Evolutionary conservation across 2,329 filamentous ascomycete genomes (phyloP).

Genomic region (Coniochaeta sp.): DNA sequence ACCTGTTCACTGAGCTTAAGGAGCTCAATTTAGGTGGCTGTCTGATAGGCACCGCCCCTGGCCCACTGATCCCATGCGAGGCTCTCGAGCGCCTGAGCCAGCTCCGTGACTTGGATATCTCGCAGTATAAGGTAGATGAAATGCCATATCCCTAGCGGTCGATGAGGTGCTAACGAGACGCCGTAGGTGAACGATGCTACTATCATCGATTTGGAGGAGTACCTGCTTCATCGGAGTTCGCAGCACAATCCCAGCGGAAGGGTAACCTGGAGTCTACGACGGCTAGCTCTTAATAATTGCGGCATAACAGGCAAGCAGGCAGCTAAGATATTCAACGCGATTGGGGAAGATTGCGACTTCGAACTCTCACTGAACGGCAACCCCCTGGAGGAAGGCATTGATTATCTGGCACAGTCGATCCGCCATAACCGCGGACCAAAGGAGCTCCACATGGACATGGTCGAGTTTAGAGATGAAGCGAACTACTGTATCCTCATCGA

Average conservation of each 20-base stretch:
- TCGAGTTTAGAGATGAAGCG: constrained; percentile 44
- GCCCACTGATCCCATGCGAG: constrained; percentile 38
- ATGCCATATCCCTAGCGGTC: background rate
- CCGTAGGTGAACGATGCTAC: constrained; percentile 41
- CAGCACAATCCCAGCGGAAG: background rate
- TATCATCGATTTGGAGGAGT: constrained; percentile 36
- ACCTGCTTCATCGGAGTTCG: constrained; percentile 22
- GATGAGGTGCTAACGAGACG: background rate
- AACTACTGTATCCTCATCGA: constrained; percentile 43
- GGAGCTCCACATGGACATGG: constrained; percentile 46
- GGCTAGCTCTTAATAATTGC: constrained; percentile 42
- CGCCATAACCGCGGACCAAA: constrained; percentile 38
- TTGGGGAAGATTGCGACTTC: constrained; percentile 38
- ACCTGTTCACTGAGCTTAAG: constrained; percentile 33
- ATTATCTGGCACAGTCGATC: constrained; percentile 40
- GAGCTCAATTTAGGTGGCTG: constrained; percentile 43
- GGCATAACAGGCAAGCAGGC: constrained; percentile 42
- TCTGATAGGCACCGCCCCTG: constrained; percentile 35
- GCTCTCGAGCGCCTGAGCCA: constrained; percentile 31
- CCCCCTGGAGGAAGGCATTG: constrained; percentile 43
- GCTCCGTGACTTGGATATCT: constrained; percentile 47
- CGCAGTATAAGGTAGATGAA: constrained; percentile 40
- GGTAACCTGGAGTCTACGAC: constrained; percentile 29
- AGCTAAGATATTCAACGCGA: constrained; percentile 40
- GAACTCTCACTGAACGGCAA: constrained; percentile 44